phyloP scores from a whole-genome alignment of 495 filamentous ascomycete genomes.

The Penicillium ucsense region DNA sequence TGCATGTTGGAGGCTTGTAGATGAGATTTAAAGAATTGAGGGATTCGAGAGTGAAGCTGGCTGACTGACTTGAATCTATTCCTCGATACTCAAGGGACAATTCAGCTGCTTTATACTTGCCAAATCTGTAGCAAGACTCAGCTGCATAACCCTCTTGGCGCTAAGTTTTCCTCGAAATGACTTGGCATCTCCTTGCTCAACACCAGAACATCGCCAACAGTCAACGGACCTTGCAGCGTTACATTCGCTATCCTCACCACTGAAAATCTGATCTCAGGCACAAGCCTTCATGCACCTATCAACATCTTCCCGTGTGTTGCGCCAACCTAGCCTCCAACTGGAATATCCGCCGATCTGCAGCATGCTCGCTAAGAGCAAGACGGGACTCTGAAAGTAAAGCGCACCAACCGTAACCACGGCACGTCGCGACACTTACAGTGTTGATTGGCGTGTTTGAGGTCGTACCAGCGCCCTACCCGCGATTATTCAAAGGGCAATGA shows the following conservation, averaged over 20 bases:
- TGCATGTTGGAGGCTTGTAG: slow-evolving; percentile 14
- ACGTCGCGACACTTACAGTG: slow-evolving; percentile 13
- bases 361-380: neutral
- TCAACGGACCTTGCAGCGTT: no score
- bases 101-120: no score
- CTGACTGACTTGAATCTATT: neutral
- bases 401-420: neutral
- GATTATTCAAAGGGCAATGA: no score
- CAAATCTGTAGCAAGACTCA: no score
- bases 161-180: no score
- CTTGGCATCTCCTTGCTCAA: no score
- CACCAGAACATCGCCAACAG: no score
- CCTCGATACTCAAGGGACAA: neutral
- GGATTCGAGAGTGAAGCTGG: neutral
- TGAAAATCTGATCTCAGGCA: slow-evolving; percentile 5
- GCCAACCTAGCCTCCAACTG: slow-evolving; percentile 3
- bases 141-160: no score
- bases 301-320: neutral
- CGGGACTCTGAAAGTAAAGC: no score
- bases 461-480: no score
- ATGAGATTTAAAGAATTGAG: neutral
- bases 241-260: neutral
- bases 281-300: neutral
- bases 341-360: slow-evolving; percentile 13
- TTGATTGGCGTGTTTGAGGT: neutral